Evolutionary conservation across 2,329 filamentous ascomycete species (phyloP).

Genomic region (Beauveria asiatica): DNA sequence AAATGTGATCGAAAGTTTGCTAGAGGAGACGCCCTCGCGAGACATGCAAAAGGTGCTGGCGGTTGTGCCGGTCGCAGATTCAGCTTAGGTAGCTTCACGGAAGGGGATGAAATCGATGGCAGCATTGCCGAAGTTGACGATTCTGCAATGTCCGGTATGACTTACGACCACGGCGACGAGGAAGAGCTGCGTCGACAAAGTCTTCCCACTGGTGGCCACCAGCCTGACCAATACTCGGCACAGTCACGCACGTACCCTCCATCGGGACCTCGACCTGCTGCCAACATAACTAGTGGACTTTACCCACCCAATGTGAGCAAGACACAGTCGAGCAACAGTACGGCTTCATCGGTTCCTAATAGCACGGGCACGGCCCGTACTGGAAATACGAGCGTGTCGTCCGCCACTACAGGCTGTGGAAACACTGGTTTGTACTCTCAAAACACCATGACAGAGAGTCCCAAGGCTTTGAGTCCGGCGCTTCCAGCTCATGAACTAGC

Average conservation of each 20-base stretch:
- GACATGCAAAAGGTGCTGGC: constrained; percentile 91
- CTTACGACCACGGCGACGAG: constrained; percentile 51
- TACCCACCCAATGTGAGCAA: constrained; percentile 45
- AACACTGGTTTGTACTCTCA: constrained; percentile 60
- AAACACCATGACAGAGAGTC: constrained; percentile 72
- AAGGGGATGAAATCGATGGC: constrained; percentile 62
- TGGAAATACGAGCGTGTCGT: constrained; percentile 41
- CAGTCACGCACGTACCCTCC: constrained; percentile 77
- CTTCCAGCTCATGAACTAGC: constrained; percentile 43
- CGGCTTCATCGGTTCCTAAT: constrained; percentile 38
- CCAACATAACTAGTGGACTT: constrained; percentile 38
- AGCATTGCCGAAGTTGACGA: constrained; percentile 44
- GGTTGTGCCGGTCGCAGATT: constrained; percentile 87
- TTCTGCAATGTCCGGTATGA: constrained; percentile 46
- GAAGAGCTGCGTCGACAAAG: constrained; percentile 57
- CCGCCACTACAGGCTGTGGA: constrained; percentile 36
- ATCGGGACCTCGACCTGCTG: constrained; percentile 41
- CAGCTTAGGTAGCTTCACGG: constrained; percentile 74
- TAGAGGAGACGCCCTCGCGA: constrained; percentile 84
- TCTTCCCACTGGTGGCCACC: constrained; percentile 52
- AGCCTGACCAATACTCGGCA: constrained; percentile 42
- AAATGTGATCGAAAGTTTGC: constrained; percentile 95
- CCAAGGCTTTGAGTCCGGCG: constrained; percentile 71
- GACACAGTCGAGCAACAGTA: constrained; percentile 45
- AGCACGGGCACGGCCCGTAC: constrained; percentile 35